Percentiles rank a stretch among this genome's conserved stretches.
Conservation (phyloP, 257 asterid genomes). For the Nicotiana attenuata region DNA sequence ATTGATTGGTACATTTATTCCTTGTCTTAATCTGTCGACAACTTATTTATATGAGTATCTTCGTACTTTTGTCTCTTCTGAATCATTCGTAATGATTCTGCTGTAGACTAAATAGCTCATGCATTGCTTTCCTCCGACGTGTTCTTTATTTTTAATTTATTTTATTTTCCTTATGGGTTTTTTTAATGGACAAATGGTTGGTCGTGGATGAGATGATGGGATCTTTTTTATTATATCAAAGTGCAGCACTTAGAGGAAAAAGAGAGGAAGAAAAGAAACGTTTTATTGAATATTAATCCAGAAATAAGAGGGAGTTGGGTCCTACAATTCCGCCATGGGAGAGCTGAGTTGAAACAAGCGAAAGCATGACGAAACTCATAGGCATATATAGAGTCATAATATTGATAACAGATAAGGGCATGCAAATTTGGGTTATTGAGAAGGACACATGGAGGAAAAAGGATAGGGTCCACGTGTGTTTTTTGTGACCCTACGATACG, state of each 20-base stretch:
- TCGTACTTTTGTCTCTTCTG: conserved; percentile 1
- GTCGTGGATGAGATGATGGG: conserved; percentile 6
- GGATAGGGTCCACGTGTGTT: conserved; percentile 23
- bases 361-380: conserved; percentile 66
- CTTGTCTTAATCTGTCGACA: not conserved
- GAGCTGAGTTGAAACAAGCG: conserved; percentile 36
- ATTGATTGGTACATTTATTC: not conserved
- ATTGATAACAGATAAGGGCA: not conserved
- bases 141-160: not conserved
- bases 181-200: conserved; percentile 12
- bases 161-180: not conserved
- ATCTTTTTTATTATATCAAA: conserved; percentile 21
- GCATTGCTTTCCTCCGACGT: conserved; percentile 7
- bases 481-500: conserved; percentile 11
- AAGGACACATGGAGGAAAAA: not conserved
- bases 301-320: conserved; percentile 5
- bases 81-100: not conserved
- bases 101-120: not conserved
- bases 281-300: conserved; percentile 18
- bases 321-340: not conserved
- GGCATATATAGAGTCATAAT: not conserved
- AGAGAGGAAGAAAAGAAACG: not conserved
- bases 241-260: conserved; percentile 48
- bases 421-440: not conserved
- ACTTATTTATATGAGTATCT: not conserved